Evolutionary conservation across 768 basidiomycete genomes (phyloP).

Genomic region (Lanmaoa rubissima): DNA sequence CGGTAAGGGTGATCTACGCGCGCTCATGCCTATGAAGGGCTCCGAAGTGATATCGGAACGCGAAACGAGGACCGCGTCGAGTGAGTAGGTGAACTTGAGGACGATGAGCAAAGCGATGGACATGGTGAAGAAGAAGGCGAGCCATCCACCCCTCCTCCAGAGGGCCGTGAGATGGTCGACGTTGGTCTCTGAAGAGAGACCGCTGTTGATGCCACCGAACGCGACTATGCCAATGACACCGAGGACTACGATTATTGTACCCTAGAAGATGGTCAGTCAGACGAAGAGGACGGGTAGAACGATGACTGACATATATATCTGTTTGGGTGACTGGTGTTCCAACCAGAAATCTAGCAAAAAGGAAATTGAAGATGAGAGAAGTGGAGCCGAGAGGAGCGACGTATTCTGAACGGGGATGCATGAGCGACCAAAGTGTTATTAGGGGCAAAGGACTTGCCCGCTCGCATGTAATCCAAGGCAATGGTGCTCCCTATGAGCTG

Average conservation of each 20-base stretch:
- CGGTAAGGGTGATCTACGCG: conserved; percentile 21
- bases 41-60: conserved; percentile 67
- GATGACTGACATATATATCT: conserved; percentile 69
- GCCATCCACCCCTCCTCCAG: conserved; percentile 88
- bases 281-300: neutral
- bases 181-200: conserved; percentile 70
- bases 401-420: conserved; percentile 58
- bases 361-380: conserved; percentile 93
- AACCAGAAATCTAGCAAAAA: conserved; percentile 87
- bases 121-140: conserved; percentile 87
- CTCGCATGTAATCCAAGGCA: conserved; percentile 85
- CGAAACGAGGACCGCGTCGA: conserved; percentile 70
- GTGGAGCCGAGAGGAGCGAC: conserved; percentile 94
- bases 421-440: conserved; percentile 1
- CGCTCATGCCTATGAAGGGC: conserved; percentile 46
- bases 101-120: conserved; percentile 60
- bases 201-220: conserved; percentile 82
- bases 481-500: conserved; percentile 87
- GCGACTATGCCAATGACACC: conserved; percentile 88
- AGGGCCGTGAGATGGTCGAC: conserved; percentile 74
- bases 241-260: conserved; percentile 77
- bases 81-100: conserved; percentile 64
- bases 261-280: conserved; percentile 40
- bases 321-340: conserved; percentile 81
- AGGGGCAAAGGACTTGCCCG: conserved; percentile 44